Evolutionary conservation across 352 stramenopile species (phyloP).

Genomic region (Phytophthora parvispora): DNA sequence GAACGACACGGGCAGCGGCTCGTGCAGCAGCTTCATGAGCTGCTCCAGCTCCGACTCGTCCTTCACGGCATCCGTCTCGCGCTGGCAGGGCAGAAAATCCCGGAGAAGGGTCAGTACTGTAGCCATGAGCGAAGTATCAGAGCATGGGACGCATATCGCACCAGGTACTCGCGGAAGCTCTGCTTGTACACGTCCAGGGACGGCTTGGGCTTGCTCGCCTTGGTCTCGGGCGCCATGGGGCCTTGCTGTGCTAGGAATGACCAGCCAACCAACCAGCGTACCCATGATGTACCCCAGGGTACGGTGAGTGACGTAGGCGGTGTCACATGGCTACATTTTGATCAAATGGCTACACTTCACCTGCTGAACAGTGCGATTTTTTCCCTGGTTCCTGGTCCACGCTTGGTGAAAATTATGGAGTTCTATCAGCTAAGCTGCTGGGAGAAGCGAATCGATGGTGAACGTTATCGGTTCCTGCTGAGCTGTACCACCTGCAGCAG

Average conservation of each 20-base stretch:
- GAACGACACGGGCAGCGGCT: conserved; percentile 85
- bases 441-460: too few relatives aligned
- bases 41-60: conserved; percentile 59
- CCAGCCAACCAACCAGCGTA: conserved; percentile 27
- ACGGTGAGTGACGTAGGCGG: background rate
- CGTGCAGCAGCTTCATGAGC: conserved; percentile 81
- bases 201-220: conserved; percentile 48
- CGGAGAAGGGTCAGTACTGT: background rate
- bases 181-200: conserved; percentile 84
- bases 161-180: conserved; percentile 85
- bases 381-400: too few relatives aligned
- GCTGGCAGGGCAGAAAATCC: conserved; percentile 45
- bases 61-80: conserved; percentile 66
- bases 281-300: conserved; percentile 1
- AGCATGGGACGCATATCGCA: conserved; percentile 8
- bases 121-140: background rate
- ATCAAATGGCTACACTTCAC: background rate
- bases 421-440: too few relatives aligned
- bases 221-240: conserved; percentile 19
- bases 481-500: too few relatives aligned
- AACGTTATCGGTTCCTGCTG: too few relatives aligned
- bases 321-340: background rate
- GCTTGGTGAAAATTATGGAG: too few relatives aligned
- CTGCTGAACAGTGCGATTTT: too few relatives aligned
- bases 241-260: conserved; percentile 2